Conservation (phyloP, 2,329 filamentous ascomycete genomes). For the Cytospora paraplurivora region DNA sequence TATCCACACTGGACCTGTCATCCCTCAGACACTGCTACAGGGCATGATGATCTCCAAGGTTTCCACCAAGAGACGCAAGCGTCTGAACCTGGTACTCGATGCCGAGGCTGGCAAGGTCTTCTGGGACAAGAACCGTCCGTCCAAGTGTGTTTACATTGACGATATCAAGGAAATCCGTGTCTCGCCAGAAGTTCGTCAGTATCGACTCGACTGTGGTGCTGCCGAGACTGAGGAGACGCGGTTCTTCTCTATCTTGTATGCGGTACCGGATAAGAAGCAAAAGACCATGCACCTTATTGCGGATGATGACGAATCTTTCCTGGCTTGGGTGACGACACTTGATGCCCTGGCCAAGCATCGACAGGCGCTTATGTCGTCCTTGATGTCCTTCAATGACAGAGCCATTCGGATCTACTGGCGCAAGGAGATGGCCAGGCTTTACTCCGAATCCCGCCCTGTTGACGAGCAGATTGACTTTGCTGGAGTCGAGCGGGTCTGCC, state of each 20-base stretch:
- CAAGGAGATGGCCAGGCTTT: conserved; percentile 75
- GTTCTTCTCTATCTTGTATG: conserved; percentile 91
- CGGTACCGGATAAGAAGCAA: conserved; percentile 75
- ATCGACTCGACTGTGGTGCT: conserved; percentile 80
- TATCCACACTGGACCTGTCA: conserved; percentile 66
- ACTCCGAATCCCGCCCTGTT: conserved; percentile 50
- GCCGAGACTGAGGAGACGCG: conserved; percentile 66
- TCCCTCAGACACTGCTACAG: conserved; percentile 74
- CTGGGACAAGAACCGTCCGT: conserved; percentile 78
- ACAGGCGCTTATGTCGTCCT: conserved; percentile 84
- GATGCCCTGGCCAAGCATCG: conserved; percentile 83
- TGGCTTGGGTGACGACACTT: conserved; percentile 81
- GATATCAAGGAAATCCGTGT: conserved; percentile 90
- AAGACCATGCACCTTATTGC: conserved; percentile 90
- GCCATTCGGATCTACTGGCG: conserved; percentile 85
- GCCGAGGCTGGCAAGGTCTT: conserved; percentile 81
- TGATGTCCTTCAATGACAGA: conserved; percentile 82
- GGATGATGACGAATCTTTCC: conserved; percentile 69
- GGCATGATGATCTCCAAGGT: conserved; percentile 81
- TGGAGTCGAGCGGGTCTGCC: conserved; percentile 81
- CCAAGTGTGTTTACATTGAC: conserved; percentile 90
- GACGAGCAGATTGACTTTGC: conserved; percentile 75
- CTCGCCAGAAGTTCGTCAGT: conserved; percentile 82
- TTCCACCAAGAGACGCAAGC: conserved; percentile 80
- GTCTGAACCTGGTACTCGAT: conserved; percentile 73